These are phyloP conservation scores for Amorphotheca resinae DNA, from an alignment of 495 filamentous ascomycete genomes.

Conservation along the genomic window DNA sequence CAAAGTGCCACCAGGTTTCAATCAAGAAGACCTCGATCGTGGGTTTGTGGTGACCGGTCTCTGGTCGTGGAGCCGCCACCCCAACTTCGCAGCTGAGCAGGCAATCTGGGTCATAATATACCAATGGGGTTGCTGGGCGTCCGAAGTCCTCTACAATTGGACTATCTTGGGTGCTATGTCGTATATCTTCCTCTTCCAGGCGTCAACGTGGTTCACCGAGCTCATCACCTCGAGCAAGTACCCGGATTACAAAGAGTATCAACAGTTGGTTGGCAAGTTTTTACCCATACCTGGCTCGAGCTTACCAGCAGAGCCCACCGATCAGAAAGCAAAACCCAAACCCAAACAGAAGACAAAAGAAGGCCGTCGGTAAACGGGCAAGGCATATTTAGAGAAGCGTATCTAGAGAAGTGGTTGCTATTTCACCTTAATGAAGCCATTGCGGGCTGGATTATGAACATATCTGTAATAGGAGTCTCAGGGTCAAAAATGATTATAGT, in stretches of 20 bases:
- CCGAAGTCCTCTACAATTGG: slow-evolving; percentile 65
- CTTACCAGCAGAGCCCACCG: slow-evolving; percentile 27
- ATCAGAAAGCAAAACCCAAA: slow-evolving; percentile 19
- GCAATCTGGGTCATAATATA: slow-evolving; percentile 81
- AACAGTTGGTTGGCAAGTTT: slow-evolving; percentile 68
- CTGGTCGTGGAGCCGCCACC: slow-evolving; percentile 79
- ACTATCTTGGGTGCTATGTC: slow-evolving; percentile 53
- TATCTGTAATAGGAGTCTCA: too few species aligned
- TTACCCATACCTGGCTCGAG: slow-evolving; percentile 47
- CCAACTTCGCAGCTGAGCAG: slow-evolving; percentile 91
- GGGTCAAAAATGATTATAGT: too few species aligned
- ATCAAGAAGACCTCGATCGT: slow-evolving; percentile 70
- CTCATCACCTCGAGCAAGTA: slow-evolving; percentile 70
- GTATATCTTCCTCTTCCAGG: slow-evolving; percentile 76
- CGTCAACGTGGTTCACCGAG: slow-evolving; percentile 79
- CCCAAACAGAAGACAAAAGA: slow-evolving; percentile 1
- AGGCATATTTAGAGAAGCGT: too few species aligned
- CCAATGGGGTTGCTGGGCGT: slow-evolving; percentile 68
- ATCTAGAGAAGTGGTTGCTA: too few species aligned
- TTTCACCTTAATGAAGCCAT: too few species aligned
- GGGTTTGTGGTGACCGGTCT: slow-evolving; percentile 82
- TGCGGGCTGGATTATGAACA: too few species aligned
- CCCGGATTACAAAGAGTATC: slow-evolving; percentile 76
- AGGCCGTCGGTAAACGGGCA: too few species aligned
- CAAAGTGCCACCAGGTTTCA: slow-evolving; percentile 49